Evolutionary conservation across 2,329 filamentous ascomycete genomes (phyloP).

Genomic region (Sarocladium kiliense): DNA sequence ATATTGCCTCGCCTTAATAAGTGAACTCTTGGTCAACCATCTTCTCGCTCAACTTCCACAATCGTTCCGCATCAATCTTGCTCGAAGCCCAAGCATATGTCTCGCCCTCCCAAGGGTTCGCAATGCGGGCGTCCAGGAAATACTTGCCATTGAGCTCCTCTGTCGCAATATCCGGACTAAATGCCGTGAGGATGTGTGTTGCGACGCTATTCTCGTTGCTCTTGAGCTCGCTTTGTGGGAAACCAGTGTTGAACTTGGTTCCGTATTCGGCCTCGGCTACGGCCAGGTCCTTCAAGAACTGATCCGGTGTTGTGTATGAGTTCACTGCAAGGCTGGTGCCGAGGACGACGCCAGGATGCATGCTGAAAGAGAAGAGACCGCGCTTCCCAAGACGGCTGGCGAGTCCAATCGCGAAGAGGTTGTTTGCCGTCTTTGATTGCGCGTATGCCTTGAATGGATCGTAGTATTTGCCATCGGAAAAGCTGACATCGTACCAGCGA

Average conservation of each 20-base stretch:
- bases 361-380: slow-evolving; percentile 18
- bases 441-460: slow-evolving; percentile 20
- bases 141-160: background rate
- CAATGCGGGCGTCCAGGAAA: background rate
- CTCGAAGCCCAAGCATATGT: slow-evolving; percentile 19
- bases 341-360: slow-evolving; percentile 16
- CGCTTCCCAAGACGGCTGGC: slow-evolving; percentile 15
- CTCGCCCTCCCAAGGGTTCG: background rate
- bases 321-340: background rate
- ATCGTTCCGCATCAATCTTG: slow-evolving; percentile 19
- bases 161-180: background rate
- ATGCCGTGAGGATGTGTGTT: background rate
- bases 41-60: slow-evolving; percentile 25
- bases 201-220: background rate
- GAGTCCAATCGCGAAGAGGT: slow-evolving; percentile 16
- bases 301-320: background rate
- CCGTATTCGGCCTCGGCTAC: background rate
- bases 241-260: background rate
- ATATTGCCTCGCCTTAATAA: no score
- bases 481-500: slow-evolving; percentile 7
- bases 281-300: background rate
- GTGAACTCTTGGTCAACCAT: slow-evolving; percentile 22
- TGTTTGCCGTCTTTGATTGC: slow-evolving; percentile 25
- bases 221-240: background rate
- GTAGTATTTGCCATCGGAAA: slow-evolving; percentile 15